These are phyloP conservation scores for Acanthamoeba castellanii DNA, from an alignment of 208 protist species.

Conservation along the genomic window DNA sequence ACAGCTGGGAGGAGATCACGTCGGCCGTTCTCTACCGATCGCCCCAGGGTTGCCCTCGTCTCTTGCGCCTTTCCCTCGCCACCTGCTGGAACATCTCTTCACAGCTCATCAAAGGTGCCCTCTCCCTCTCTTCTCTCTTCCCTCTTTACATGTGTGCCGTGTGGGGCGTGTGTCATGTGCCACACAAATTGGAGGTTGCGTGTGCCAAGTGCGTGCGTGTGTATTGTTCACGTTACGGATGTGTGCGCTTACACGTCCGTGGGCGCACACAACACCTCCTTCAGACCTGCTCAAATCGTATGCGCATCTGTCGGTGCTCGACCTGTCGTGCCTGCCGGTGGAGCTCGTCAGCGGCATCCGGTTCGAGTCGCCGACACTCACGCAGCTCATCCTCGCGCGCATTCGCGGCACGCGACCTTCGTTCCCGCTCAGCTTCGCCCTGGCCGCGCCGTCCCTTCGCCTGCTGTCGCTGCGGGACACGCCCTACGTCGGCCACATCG, in stretches of 20 bases:
- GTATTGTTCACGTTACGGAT: background rate
- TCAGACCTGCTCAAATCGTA: conserved; percentile 34
- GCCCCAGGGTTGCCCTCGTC: background rate
- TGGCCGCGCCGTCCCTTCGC: background rate
- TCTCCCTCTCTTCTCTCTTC: background rate
- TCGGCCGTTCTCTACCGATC: background rate
- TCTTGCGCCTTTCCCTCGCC: background rate
- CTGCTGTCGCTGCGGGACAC: background rate
- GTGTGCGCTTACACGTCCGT: background rate
- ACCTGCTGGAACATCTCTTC: background rate
- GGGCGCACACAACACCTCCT: background rate
- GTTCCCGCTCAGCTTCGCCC: background rate
- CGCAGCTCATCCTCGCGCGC: background rate
- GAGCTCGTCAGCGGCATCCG: background rate
- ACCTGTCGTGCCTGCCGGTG: background rate
- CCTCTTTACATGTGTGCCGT: background rate
- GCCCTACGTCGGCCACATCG: background rate
- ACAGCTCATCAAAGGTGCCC: background rate
- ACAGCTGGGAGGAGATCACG: conserved; percentile 12
- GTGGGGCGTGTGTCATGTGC: too few relatives aligned
- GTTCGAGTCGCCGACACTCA: conserved; percentile 5
- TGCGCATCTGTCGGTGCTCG: background rate
- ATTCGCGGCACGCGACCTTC: background rate
- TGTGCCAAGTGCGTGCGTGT: background rate
- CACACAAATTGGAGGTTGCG: background rate